These are phyloP conservation scores for Trypanosoma rangeli DNA, from an alignment of 208 protist genomes.

Conservation along the genomic window DNA sequence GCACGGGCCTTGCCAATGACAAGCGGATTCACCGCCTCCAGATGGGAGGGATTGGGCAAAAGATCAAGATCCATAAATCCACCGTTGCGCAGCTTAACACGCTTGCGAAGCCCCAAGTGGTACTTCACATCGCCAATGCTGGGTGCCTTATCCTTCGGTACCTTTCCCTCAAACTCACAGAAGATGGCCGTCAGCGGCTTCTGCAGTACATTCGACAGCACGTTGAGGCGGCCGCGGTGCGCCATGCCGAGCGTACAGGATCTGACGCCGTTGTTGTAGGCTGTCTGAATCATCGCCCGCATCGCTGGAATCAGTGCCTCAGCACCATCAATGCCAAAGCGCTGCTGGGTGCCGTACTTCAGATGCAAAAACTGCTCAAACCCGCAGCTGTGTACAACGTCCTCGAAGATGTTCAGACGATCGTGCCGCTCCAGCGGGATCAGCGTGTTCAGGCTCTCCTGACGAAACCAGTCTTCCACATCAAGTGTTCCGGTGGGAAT, in stretches of 20 bases:
- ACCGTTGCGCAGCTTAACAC: conserved; percentile 61
- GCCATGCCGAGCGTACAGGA: conserved; percentile 97
- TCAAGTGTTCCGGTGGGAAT: conserved; percentile 95
- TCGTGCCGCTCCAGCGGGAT: conserved; percentile 57
- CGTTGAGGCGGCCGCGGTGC: conserved; percentile 97
- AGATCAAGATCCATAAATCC: conserved; percentile 94
- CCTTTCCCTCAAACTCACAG: conserved; percentile 88
- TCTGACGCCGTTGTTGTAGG: conserved; percentile 82
- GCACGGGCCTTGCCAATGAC: conserved; percentile 97
- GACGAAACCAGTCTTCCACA: conserved; percentile 94
- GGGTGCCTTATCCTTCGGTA: conserved; percentile 35
- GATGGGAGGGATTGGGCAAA: conserved; percentile 97
- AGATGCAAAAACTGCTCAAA: conserved; percentile 94
- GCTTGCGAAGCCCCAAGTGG: conserved; percentile 93
- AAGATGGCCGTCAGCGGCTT: conserved; percentile 92
- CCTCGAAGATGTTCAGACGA: conserved; percentile 60
- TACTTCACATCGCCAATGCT: conserved; percentile 97
- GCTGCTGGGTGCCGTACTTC: conserved; percentile 94
- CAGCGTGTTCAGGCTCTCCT: conserved; percentile 82
- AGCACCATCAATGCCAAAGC: conserved; percentile 97
- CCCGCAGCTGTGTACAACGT: conserved; percentile 90
- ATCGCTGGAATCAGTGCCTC: conserved; percentile 96
- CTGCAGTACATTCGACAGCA: conserved; percentile 95
- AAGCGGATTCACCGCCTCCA: conserved; percentile 98
- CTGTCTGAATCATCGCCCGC: conserved; percentile 89